These are phyloP conservation scores for Mycena latifolia DNA, from an alignment of 768 basidiomycete genomes.

Conservation along the genomic window DNA sequence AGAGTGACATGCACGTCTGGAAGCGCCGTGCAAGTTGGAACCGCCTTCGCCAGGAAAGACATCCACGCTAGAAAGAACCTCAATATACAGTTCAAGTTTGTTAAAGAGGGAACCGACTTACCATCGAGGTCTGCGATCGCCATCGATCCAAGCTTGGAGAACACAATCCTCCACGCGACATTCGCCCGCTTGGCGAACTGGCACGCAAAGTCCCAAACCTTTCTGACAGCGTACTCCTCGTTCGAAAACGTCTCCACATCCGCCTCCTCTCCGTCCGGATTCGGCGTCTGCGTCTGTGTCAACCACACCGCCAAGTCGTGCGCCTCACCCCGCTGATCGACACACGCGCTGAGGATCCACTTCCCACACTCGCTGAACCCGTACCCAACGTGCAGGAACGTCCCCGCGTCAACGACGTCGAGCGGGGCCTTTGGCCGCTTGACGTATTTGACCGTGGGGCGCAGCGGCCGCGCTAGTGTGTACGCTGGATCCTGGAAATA, in stretches of 20 bases:
- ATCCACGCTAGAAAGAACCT: slow-evolving; percentile 71
- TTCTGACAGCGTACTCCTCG: slow-evolving; percentile 64
- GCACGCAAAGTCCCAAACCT: slow-evolving; percentile 79
- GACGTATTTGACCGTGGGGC: slow-evolving; percentile 57
- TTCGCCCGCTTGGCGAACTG: slow-evolving; percentile 73
- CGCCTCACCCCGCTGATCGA: slow-evolving; percentile 85
- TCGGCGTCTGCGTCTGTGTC: slow-evolving; percentile 54
- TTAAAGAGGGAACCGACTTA: slow-evolving; percentile 48
- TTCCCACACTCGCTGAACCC: slow-evolving; percentile 72
- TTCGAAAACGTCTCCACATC: slow-evolving; percentile 47
- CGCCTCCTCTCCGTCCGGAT: slow-evolving; percentile 42
- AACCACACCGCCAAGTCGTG: slow-evolving; percentile 79
- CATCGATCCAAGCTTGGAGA: slow-evolving; percentile 78
- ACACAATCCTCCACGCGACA: slow-evolving; percentile 85
- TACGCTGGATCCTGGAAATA: slow-evolving; percentile 75
- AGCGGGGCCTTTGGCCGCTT: slow-evolving; percentile 46
- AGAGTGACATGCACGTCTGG: slow-evolving; percentile 71
- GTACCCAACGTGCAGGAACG: slow-evolving; percentile 85
- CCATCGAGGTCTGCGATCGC: slow-evolving; percentile 72
- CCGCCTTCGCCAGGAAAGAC: slow-evolving; percentile 57
- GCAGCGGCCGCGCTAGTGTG: slow-evolving; percentile 48
- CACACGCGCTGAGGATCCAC: slow-evolving; percentile 82
- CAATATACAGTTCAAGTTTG: slow-evolving; percentile 11
- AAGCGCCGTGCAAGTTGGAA: slow-evolving; percentile 53
- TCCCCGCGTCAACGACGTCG: slow-evolving; percentile 69